Conservation (phyloP, 2,329 filamentous ascomycete species). For the Chrysoporthe austroafricana region DNA sequence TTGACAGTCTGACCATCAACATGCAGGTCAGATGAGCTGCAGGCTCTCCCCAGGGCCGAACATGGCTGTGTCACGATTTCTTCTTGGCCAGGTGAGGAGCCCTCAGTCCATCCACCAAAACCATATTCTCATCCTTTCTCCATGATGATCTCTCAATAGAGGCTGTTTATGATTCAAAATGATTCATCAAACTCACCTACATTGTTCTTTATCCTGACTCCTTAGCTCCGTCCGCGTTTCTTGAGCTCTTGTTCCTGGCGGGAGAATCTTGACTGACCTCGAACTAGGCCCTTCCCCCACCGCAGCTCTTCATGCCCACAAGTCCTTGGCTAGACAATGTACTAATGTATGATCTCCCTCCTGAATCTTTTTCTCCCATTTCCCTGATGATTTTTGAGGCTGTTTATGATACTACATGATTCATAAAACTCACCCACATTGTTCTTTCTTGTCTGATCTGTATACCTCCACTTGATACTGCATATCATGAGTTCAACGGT, state of each 20-base stretch:
- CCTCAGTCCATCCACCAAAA: neutral
- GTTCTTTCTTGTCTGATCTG: constrained; percentile 22
- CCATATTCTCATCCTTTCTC: neutral
- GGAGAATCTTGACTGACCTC: neutral
- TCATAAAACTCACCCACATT: constrained; percentile 29
- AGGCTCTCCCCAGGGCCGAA: neutral
- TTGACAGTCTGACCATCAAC: neutral
- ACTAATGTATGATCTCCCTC: no score
- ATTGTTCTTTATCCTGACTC: constrained; percentile 35
- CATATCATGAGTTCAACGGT: constrained; percentile 35
- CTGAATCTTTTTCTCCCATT: neutral
- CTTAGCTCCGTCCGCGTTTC: neutral
- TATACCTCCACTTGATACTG: neutral
- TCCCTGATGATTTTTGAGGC: constrained; percentile 26
- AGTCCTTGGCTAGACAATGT: neutral
- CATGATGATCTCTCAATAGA: constrained; percentile 46
- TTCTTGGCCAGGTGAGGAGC: neutral
- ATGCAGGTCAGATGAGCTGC: neutral
- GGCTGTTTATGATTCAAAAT: constrained; percentile 52
- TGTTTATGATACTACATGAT: constrained; percentile 29
- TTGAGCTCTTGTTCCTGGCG: neutral
- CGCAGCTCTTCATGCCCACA: no score
- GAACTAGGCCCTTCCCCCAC: no score
- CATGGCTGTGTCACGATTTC: neutral
- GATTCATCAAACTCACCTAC: constrained; percentile 43